Percentiles rank a stretch among this genome's conserved stretches.
These are phyloP conservation scores for Neonothopanus nambi DNA, from an alignment of 1,284 basidiomycete genomes.

Conservation along the genomic window DNA sequence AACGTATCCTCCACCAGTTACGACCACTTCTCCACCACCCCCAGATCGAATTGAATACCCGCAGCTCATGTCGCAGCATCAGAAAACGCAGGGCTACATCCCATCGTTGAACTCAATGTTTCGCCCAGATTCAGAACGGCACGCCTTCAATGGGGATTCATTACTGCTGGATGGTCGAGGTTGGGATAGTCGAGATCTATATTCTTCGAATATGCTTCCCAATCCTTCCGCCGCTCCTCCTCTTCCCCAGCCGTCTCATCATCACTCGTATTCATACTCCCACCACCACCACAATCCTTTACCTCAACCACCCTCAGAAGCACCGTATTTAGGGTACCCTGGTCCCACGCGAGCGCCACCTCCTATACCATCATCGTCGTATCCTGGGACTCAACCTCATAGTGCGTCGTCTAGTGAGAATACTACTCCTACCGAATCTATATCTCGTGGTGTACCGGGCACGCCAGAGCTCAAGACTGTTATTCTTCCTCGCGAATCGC, in stretches of 20 bases:
- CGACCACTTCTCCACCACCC: slow-evolving; percentile 62
- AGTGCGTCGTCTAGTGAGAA: slow-evolving; percentile 14
- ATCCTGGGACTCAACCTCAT: no score
- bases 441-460: slow-evolving; percentile 19
- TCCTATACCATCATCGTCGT: slow-evolving; percentile 5
- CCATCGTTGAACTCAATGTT: slow-evolving; percentile 46
- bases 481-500: slow-evolving; percentile 65
- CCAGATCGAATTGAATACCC: slow-evolving; percentile 53
- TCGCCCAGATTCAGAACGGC: slow-evolving; percentile 21
- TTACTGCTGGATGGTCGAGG: slow-evolving; percentile 24
- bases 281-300: slow-evolving; percentile 8
- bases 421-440: slow-evolving; percentile 10
- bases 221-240: slow-evolving; percentile 26
- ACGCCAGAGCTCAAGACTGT: slow-evolving; percentile 54
- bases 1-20: slow-evolving; percentile 46
- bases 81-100: slow-evolving; percentile 65
- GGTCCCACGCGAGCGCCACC: slow-evolving; percentile 1
- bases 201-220: slow-evolving; percentile 33
- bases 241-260: slow-evolving; percentile 27
- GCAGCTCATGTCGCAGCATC: slow-evolving; percentile 67
- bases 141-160: slow-evolving; percentile 18
- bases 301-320: slow-evolving; percentile 7
- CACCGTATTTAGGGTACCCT: not conserved
- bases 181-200: slow-evolving; percentile 19
- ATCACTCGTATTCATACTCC: slow-evolving; percentile 26